Evolutionary conservation across 108 stramenopile species (phyloP).

Genomic region (Skeletonema marinoi): DNA sequence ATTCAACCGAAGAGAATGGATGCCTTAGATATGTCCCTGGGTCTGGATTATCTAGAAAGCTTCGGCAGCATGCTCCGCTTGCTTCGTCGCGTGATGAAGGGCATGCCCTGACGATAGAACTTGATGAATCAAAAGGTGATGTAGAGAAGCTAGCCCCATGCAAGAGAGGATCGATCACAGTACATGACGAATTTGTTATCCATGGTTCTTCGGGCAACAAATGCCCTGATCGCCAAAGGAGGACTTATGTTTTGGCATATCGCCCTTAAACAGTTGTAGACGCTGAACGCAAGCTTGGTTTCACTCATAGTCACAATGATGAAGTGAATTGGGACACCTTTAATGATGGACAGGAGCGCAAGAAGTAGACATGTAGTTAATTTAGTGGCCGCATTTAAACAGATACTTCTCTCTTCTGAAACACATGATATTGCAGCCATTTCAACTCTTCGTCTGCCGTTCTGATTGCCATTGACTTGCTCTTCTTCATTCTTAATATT

Average conservation of each 20-base stretch:
- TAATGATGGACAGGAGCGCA: constrained; percentile 39
- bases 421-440: constrained; percentile 78
- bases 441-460: constrained; percentile 80
- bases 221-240: constrained; percentile 38
- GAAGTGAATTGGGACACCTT: constrained; percentile 72
- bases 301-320: constrained; percentile 74
- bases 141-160: constrained; percentile 46
- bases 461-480: constrained; percentile 60
- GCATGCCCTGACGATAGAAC: constrained; percentile 58
- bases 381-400: not conserved
- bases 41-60: constrained; percentile 38
- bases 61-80: constrained; percentile 49
- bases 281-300: constrained; percentile 61
- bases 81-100: constrained; percentile 49
- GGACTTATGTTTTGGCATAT: constrained; percentile 72
- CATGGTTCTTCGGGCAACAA: constrained; percentile 66
- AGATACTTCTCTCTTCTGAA: constrained; percentile 20
- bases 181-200: constrained; percentile 71
- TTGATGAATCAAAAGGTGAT: constrained; percentile 40
- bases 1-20: constrained; percentile 60
- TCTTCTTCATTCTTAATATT: constrained; percentile 66
- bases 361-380: not conserved
- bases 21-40: constrained; percentile 65
- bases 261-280: constrained; percentile 50
- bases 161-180: constrained; percentile 51